Base-by-base conservation (phyloP, 2,329 filamentous ascomycete genomes). In the Paecilomyces fulvus region DNA sequence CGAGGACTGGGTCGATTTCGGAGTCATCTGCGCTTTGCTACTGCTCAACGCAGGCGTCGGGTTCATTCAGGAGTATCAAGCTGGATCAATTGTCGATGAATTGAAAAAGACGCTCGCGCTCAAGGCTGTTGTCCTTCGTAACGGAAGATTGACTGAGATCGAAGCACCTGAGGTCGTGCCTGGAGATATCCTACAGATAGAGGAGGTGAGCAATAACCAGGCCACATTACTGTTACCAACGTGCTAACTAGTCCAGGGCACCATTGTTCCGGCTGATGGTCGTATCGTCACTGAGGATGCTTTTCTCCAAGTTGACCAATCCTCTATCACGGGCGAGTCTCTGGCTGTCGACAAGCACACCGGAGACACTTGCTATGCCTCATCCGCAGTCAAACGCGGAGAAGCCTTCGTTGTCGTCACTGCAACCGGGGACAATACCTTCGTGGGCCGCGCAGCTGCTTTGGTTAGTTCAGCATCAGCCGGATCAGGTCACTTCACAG, bases 271-370 rank as follows among this genome's bases (percentile, higher is more conserved):
- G 61, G 91, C 90, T 63, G 91, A 96, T 74, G 90, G 90, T 64
- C 87, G 87, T 63, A 87, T 95, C 66, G 85, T 94, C 61, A 91
- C 89, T 67, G 87, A 92, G 65, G 85, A 87, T 71, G 87, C 89
- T 59, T 91, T 90, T 79, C 82, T 92, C 60, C 90, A 95, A 77
- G 87, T 95, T 61, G 90, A 96, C 75, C 91, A 95, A 79, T 95
- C 90, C 59, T 85, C 89, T 72, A 90, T 95, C 71, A 95, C 91
- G 58, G 90, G 91, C 65, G 90, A 96, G 77, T 95, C 91, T 62
- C 85, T 95, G 58, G 90, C 90, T 64, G 90, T 94, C 64, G 90
- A 95, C 77, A 95, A 94, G 81, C 86, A 89, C 78, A 83, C 85
- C 71, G 83, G 83, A 60, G 91, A 95, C 73, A 81, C 83, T 68